A percentile compares a stretch with the other conserved stretches of the same genome.
These are phyloP conservation scores for Antarctomyces pellizariae DNA, from an alignment of 495 filamentous ascomycete genomes.

Conservation along the genomic window DNA sequence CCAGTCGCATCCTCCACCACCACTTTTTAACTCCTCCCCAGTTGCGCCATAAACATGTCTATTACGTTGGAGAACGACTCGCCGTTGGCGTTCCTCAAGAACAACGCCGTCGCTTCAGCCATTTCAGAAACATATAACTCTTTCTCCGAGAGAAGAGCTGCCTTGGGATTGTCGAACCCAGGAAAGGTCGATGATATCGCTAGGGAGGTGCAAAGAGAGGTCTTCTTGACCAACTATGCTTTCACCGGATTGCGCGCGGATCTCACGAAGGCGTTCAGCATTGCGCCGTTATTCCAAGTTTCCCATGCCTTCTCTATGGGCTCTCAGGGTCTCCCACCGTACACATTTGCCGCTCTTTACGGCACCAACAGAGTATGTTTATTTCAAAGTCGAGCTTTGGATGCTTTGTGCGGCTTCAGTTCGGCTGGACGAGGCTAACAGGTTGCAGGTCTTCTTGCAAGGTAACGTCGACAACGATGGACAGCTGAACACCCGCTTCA, in stretches of 20 bases:
- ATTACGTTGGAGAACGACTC: constrained; percentile 20
- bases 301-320: constrained; percentile 94
- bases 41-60: constrained; percentile 3
- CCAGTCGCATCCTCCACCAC: background rate
- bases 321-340: constrained; percentile 64
- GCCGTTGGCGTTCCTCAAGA: constrained; percentile 39
- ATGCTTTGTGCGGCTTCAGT: constrained; percentile 1
- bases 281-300: constrained; percentile 84
- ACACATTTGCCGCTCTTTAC: constrained; percentile 81
- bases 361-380: constrained; percentile 76
- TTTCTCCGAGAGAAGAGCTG: constrained; percentile 67
- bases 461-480: constrained; percentile 84
- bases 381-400: constrained; percentile 1
- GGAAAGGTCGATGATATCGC: constrained; percentile 80
- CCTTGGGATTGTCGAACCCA: constrained; percentile 74
- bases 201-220: constrained; percentile 83
- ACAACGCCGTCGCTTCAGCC: constrained; percentile 44
- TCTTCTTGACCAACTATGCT: constrained; percentile 82
- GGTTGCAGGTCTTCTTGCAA: constrained; percentile 67
- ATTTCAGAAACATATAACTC: constrained; percentile 56
- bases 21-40: background rate
- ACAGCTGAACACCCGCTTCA: constrained; percentile 56
- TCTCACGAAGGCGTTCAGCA: constrained; percentile 81
- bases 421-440: background rate
- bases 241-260: constrained; percentile 90